These are phyloP conservation scores for Apophysomyces trapeziformis DNA, from an alignment of 371 early-diverging fungal species.

Conservation along the genomic window DNA sequence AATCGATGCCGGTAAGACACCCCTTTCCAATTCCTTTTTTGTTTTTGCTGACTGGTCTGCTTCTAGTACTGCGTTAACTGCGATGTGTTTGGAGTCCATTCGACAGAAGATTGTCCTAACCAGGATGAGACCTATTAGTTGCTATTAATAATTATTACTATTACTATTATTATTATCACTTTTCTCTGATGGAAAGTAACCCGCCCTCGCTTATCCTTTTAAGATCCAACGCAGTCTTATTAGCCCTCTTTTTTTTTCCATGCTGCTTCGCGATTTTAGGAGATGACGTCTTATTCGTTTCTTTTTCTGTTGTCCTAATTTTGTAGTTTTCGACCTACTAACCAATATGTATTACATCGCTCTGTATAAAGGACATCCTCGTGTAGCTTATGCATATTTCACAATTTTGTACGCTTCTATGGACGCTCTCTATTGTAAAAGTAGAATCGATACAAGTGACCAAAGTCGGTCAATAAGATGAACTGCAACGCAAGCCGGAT, in stretches of 20 bases:
- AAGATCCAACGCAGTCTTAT: not conserved
- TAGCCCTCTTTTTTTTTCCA: not conserved
- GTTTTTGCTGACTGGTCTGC: not conserved
- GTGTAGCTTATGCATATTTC: too few species aligned
- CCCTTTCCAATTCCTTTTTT: not conserved
- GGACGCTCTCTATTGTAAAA: too few species aligned
- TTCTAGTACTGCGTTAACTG: constrained; percentile 71
- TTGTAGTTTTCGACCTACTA: constrained; percentile 5
- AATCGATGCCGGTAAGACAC: not conserved
- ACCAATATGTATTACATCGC: constrained; percentile 3
- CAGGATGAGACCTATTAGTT: constrained; percentile 59
- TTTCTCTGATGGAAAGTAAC: not conserved
- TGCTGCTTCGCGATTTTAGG: too few species aligned
- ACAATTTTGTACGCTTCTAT: too few species aligned
- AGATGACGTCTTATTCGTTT: not conserved
- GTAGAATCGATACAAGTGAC: too few species aligned
- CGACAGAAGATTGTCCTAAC: constrained; percentile 71
- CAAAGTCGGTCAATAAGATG: too few species aligned
- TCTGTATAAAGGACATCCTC: too few species aligned
- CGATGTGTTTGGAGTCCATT: constrained; percentile 64
- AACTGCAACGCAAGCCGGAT: too few species aligned
- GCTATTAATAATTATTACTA: not conserved
- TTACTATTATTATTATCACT: not conserved
- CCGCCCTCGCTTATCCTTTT: not conserved
- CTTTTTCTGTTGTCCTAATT: not conserved